These are phyloP conservation scores for Schizophyllum commune DNA, from an alignment of 1,284 basidiomycete species.

Conservation along the genomic window DNA sequence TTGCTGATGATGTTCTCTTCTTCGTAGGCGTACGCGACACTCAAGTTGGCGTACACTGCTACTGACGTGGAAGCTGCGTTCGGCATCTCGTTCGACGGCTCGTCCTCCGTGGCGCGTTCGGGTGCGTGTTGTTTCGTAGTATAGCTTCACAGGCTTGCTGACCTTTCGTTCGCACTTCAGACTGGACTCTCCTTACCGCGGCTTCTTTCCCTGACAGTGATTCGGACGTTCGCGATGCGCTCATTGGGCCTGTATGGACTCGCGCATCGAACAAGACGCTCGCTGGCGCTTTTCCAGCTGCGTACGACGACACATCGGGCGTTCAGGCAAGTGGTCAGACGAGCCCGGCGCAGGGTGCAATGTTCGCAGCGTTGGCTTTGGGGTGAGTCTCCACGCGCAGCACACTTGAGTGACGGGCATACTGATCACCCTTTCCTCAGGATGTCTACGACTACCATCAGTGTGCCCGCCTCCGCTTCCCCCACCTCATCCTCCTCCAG, in stretches of 20 bases:
- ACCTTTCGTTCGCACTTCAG: too few relatives aligned
- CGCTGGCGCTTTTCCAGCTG: background rate
- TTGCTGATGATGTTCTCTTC: too few relatives aligned
- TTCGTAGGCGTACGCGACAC: conserved; percentile 13
- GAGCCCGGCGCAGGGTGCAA: background rate
- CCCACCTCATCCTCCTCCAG: background rate
- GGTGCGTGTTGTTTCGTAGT: too few relatives aligned
- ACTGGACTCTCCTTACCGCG: conserved; percentile 33
- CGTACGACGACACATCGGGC: background rate
- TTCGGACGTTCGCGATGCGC: conserved; percentile 16
- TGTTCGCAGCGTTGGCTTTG: background rate
- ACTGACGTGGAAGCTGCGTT: conserved; percentile 5
- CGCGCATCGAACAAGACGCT: conserved; percentile 7
- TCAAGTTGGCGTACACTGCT: conserved; percentile 10
- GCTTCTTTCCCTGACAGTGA: conserved; percentile 20
- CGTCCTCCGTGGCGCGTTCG: conserved; percentile 15
- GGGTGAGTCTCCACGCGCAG: too few relatives aligned
- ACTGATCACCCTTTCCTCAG: too few relatives aligned
- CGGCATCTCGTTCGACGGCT: conserved; percentile 21
- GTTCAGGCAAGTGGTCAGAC: background rate
- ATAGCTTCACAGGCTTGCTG: too few relatives aligned
- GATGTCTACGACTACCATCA: background rate
- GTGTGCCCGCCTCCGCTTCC: background rate
- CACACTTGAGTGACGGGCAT: too few relatives aligned
- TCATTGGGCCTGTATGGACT: conserved; percentile 25